Evolutionary conservation across 148 eudicot species (phyloP).

Genomic region (Euryodendron excelsum): DNA sequence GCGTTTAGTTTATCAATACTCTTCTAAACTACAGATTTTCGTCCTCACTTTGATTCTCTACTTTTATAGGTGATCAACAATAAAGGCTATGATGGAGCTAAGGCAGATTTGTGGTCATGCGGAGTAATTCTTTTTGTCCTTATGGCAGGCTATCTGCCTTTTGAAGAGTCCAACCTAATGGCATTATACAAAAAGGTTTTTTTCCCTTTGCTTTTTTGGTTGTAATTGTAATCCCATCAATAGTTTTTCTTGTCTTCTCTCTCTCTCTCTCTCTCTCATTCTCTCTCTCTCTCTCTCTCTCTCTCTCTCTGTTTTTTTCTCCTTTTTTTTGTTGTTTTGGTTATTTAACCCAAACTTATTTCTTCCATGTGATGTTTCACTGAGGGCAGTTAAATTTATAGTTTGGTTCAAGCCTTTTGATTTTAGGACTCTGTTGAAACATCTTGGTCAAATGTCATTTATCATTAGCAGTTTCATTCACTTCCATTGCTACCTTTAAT

Average conservation of each 20-base stretch:
- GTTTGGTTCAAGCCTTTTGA: neutral
- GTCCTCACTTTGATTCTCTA: neutral
- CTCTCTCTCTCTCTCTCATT: neutral
- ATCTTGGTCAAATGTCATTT: neutral
- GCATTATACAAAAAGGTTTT: conserved; percentile 82
- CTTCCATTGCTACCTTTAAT: neutral
- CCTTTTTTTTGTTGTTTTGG: no score
- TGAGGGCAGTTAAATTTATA: neutral
- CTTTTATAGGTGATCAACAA: conserved; percentile 70
- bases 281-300: no score
- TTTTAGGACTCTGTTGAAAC: neutral
- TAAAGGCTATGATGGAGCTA: conserved; percentile 94
- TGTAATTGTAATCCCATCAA: neutral
- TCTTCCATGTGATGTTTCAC: neutral
- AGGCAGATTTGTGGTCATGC: conserved; percentile 95
- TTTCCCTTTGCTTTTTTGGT: neutral
- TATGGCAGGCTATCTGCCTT: conserved; percentile 89
- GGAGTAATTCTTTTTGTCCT: conserved; percentile 91
- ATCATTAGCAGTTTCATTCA: neutral
- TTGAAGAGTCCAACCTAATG: conserved; percentile 82
- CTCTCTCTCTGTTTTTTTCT: no score
- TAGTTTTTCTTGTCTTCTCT: neutral
- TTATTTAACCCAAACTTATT: neutral
- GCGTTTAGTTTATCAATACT: neutral
- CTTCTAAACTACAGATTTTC: neutral